Evolutionary conservation across 805 yeast genomes (phyloP), one percentile per base, ranked within the genome.

Genomic region (Sungouiella blattae): DNA sequence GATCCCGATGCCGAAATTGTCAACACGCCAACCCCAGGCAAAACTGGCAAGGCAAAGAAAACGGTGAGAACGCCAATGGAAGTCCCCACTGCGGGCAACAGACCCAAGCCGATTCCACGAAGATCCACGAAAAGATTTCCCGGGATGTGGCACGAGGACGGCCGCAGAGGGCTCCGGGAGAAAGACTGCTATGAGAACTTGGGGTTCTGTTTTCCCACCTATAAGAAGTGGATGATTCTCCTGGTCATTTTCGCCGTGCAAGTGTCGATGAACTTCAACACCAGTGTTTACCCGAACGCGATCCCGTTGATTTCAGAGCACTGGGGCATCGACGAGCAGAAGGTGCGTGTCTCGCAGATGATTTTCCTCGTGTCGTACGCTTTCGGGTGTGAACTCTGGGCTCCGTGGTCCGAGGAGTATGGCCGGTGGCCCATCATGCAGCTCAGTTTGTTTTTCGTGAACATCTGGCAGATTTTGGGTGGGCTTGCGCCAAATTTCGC

Each of bases 221-320:
- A 30, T 29, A 59, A 55, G 35, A 65, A 65, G 41, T 63, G 69
- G 69, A 43, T 39, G 21, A 57, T 64, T 24, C 38, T 65, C n/a
- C 44, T 64, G 1, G 60, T 64, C 2, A 56, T 62, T 13, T 65
- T 65, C 33, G 38, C 52, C 11, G 68, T 64, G 11, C 71, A 65
- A 39, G 37, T 61, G 32, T 64, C 69, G 3, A 65, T 65, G 70
- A 65, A 65, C 43, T 65, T 61, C 52, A 65, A 65, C 44, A 40
- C 71, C 1, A 53, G 64, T 38, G 57, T 65, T 6, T 65, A 53
- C 34, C 52, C 60, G 8, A 44, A 46, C 11, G 56, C 59, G 7
- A 46, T 51, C 5, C 41, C 52, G 8, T 36, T 39, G 11, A 44
- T 57, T 16, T 30, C 55, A 11, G 60, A 52, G 23, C 43, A 56